Base-by-base conservation (phyloP, 2,329 filamentous ascomycete genomes). In the Madurella mycetomatis region DNA sequence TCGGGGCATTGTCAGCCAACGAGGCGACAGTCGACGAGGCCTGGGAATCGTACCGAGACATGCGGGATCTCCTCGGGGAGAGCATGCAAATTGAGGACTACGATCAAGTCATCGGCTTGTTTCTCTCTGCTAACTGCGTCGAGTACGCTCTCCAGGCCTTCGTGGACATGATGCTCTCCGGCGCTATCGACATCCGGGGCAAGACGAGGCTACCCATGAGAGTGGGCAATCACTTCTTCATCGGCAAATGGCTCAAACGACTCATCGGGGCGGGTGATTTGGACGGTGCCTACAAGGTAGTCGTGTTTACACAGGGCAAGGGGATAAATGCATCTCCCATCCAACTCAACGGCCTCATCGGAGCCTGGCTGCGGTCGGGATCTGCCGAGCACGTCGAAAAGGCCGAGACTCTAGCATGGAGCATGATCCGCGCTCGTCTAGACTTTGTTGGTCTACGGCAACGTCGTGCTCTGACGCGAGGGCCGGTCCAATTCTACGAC, bases 221-320 rank as follows among this genome's bases (percentile, higher is more conserved):
- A 9, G 70, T 83, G 40, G 75, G 73, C 47, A 94, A 95, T 69
- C 85, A 86, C 59, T 92, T 90, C 70, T 89, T 96, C 70, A 87
- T 91, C 61, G 88, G 86, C 34, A 92, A 90, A 64, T 96, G 91
- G 92, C 79, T 95, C 65, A 92, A 92, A 70, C 84, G 87, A 47
- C 80, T 95, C 9, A 87, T 95, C 53, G 86, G 85, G 15, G 81
- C 85, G 54, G 84, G 84, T 2, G 81, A 90, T 60, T 72, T 88
- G 13, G 81, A 87, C 53, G 87, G 86, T 1, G 89, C 90, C 2
- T 77, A 82, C 49, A 81, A 83, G 56, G 88, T 95, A 9, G 75
- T 94, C 30, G 80, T 87, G 13, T 78, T 91, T 59, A 92, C 95
- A 87, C 83, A 85, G 62, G 76, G 80, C 49, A 82, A 81, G 62